Evolutionary conservation across 2,329 filamentous ascomycete species (phyloP), one percentile per base, ranked within the genome.

Genomic region (Arthrobotrys iridis): DNA sequence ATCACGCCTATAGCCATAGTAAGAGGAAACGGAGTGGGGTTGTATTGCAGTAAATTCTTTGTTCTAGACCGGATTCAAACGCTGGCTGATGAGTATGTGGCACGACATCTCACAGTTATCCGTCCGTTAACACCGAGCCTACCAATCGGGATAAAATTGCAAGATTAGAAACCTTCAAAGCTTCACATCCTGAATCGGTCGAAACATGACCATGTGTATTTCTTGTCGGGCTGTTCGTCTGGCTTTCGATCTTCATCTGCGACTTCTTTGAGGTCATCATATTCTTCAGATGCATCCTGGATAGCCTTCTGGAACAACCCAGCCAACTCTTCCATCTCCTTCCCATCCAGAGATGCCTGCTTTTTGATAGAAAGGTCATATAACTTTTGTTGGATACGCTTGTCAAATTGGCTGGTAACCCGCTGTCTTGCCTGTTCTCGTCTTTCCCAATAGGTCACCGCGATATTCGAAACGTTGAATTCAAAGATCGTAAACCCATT

Each of bases 401-500:
- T 58, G 13, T 64, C 41, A 18, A 35, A 57, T 2, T 40, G 52
- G 37, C 28, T 58, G 11, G 35, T 18, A 6, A 43, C n/a, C 20
- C 20, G 6, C 18, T 18, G 8, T 13, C 13, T 40, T 3, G 40
- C 22, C 20, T 22, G 7, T 13, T 55, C 43, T 4, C 46, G n/a
- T 18, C 15, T 45, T 8, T 67, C 52, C 41, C 65, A 74, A 41
- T 66, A 66, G 8, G 62, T 20, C 13, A 62, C 41, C 11, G 4
- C 11, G 2, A 22, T 10, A n/a, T 18, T 30, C 68, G 45, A 66
- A 46, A 66, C 5, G 45, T 74, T 74, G 68, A 50, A 66, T 62
- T 74, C 68, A 45, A 74, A 45, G 28, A 74, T 74, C 26, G 62
- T 62, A 45, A 74, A 66, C 8, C 62, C 62, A n/a, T 40, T 59